Evolutionary conservation across 192 early-diverging fungal species (phyloP).

Genomic region (Nowakowskiella sp.): DNA sequence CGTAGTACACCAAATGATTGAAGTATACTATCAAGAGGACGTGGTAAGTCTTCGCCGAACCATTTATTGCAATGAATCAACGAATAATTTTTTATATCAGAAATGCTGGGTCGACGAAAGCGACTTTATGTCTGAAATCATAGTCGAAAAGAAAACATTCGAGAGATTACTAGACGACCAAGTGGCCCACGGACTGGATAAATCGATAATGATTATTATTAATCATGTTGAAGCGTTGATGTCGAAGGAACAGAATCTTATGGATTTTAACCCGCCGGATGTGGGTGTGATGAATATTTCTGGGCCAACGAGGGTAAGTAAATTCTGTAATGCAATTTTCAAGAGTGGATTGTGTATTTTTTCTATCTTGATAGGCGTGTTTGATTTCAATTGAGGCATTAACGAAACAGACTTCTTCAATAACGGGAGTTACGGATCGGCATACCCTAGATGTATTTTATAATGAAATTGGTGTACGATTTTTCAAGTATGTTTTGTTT

Average conservation of each 20-base stretch:
- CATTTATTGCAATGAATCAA: constrained; percentile 1
- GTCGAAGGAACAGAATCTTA: constrained; percentile 52
- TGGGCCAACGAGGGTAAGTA: constrained; percentile 60
- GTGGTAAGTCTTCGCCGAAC: constrained; percentile 44
- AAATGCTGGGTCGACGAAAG: constrained; percentile 70
- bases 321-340: neutral
- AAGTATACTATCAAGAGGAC: constrained; percentile 86
- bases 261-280: constrained; percentile 68
- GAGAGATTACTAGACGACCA: constrained; percentile 81
- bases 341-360: neutral
- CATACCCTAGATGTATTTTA: constrained; percentile 84
- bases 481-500: constrained; percentile 66
- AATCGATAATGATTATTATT: constrained; percentile 77
- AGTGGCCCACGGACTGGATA: constrained; percentile 88
- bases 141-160: constrained; percentile 86
- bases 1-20: constrained; percentile 86
- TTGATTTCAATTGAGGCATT: constrained; percentile 66
- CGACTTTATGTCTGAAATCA: constrained; percentile 86
- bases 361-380: constrained; percentile 53
- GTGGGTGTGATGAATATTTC: constrained; percentile 49
- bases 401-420: constrained; percentile 61
- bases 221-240: constrained; percentile 79
- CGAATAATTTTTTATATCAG: constrained; percentile 22
- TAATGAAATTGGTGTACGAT: constrained; percentile 75
- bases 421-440: constrained; percentile 72